Evolutionary conservation across 2,329 filamentous ascomycete species (phyloP), one percentile per base, ranked within the genome.

Genomic region (Setomelanomma holmii): DNA sequence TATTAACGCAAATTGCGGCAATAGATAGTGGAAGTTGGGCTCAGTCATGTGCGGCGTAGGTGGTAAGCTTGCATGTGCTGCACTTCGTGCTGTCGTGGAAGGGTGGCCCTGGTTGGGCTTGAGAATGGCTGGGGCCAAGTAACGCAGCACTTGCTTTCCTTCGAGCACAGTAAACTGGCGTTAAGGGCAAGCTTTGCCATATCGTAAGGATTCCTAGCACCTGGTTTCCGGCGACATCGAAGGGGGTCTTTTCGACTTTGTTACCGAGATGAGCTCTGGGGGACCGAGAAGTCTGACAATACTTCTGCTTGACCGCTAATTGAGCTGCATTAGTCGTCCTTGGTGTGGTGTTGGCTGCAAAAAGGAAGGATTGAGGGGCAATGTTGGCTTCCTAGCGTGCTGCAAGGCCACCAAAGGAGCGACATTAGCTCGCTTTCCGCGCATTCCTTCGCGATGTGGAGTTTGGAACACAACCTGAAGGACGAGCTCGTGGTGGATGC

Each of bases 401-500:
- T 69, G 67, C 66, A 67, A 43, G 60, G 44, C 56, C 51, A 36
- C 60, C 51, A 54, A 66, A 58, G 42, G 4, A 56, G 63, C 53
- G 51, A 58, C 52, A 63, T 69, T 66, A 63, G 61, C 54, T 56
- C 33, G 44, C 55, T 49, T 58, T 59, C 41, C 33, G 47, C 36
- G 51, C 49, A 56, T 53, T n/a, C 52, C 48, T 35, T 36, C 46
- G 33, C 7, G 17, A 22, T 19, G 42, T 34, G n/a, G n/a, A 30
- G 27, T 14, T 30, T 14, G 27, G 27, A 14, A 14, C 27, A 30
- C 27, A 14, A 30, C 27, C 5, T 8, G 10, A 14, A 14, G 14
- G 27, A 30, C 27, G 27, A 30, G 27, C 27, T 30, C 27, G 27
- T 30, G 27, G 27, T 30, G 27, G 27, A 14, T 30, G 27, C 27